Conservation (phyloP, 2,329 filamentous ascomycete genomes). For the Phialemoniopsis sp. region DNA sequence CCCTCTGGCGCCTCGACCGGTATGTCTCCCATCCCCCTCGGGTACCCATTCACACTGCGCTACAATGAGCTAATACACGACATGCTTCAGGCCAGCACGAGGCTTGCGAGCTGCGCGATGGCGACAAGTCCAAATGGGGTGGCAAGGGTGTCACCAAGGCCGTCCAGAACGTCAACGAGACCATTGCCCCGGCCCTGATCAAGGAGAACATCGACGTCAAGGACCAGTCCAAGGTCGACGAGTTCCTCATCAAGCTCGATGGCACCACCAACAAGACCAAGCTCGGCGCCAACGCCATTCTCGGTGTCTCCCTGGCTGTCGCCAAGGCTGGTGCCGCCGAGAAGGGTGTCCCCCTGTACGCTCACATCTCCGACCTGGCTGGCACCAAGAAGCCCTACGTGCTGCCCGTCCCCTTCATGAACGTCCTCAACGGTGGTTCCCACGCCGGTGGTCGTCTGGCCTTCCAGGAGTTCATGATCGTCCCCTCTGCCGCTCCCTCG, state of each 20-base stretch:
- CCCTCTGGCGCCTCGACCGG: constrained; percentile 94
- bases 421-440: constrained; percentile 84
- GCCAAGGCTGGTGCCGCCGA: constrained; percentile 87
- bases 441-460: constrained; percentile 95
- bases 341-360: constrained; percentile 84
- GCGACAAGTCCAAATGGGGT: constrained; percentile 80
- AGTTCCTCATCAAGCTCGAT: constrained; percentile 82
- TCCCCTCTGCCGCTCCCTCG: constrained; percentile 75
- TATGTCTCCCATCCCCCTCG: constrained; percentile 37
- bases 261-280: constrained; percentile 84
- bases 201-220: constrained; percentile 80
- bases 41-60: not conserved
- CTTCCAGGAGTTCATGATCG: constrained; percentile 97
- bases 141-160: constrained; percentile 88
- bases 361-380: constrained; percentile 81
- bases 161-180: constrained; percentile 78
- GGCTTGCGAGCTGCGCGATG: constrained; percentile 86
- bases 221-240: constrained; percentile 79
- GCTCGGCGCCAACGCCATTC: constrained; percentile 83
- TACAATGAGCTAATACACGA: constrained; percentile 5
- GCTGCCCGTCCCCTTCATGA: constrained; percentile 88
- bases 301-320: constrained; percentile 78
- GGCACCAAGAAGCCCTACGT: constrained; percentile 91
- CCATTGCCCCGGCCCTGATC: constrained; percentile 78
- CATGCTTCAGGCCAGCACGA: constrained; percentile 70